These are phyloP conservation scores for Fusarium sp. DNA, from an alignment of 2,329 filamentous ascomycete species.

Conservation along the genomic window DNA sequence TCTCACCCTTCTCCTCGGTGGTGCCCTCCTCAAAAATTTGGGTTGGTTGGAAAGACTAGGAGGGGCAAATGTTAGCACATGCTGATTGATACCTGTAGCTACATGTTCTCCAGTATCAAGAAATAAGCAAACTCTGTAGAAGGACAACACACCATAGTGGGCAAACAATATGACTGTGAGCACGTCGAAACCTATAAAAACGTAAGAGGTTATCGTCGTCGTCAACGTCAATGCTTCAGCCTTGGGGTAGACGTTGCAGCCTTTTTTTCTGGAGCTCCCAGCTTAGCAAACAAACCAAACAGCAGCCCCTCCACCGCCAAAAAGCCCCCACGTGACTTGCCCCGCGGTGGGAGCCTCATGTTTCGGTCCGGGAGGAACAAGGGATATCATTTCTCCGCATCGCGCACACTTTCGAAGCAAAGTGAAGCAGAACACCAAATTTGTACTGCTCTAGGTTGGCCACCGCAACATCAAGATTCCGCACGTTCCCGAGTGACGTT, in stretches of 20 bases:
- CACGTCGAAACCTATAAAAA: constrained; percentile 45
- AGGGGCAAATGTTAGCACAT: constrained; percentile 49
- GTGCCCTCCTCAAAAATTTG: constrained; percentile 99
- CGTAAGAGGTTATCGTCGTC: constrained; percentile 43
- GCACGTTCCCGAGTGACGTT: constrained; percentile 47
- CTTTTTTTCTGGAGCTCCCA: constrained; percentile 51
- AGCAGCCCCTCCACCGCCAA: constrained; percentile 46
- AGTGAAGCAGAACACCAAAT: constrained; percentile 56
- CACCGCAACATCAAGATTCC: constrained; percentile 49
- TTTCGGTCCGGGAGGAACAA: constrained; percentile 53
- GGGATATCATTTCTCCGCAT: constrained; percentile 55
- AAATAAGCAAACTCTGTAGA: background rate
- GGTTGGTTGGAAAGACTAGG: constrained; percentile 82
- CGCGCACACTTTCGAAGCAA: constrained; percentile 57
- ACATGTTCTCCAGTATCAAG: background rate
- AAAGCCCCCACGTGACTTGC: constrained; percentile 57
- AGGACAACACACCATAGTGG: constrained; percentile 46
- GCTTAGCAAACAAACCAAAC: constrained; percentile 37
- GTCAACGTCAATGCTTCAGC: constrained; percentile 48
- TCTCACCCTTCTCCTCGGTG: constrained; percentile 98
- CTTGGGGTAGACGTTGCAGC: constrained; percentile 49
- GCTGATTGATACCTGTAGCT: background rate
- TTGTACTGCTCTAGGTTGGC: constrained; percentile 51
- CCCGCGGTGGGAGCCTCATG: constrained; percentile 51
- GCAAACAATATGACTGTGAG: constrained; percentile 37